Evolutionary conservation across 495 filamentous ascomycete genomes (phyloP).

Genomic region (Entonaema liquescens): DNA sequence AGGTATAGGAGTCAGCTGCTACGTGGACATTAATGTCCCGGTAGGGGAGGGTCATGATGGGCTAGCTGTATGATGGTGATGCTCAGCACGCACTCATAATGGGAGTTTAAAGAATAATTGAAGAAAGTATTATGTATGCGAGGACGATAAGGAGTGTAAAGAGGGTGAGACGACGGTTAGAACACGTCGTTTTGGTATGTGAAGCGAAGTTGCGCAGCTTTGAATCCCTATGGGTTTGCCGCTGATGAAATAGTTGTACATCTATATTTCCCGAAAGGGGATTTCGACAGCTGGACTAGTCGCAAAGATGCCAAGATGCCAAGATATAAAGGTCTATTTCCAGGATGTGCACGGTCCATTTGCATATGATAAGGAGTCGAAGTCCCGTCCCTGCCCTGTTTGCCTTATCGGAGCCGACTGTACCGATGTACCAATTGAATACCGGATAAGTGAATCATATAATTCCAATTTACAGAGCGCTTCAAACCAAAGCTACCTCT

Average conservation of each 20-base stretch:
- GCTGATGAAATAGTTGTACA: constrained; percentile 23
- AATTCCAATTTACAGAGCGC: no score
- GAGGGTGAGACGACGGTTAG: constrained; percentile 32
- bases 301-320: constrained; percentile 3
- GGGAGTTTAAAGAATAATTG: neutral
- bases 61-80: constrained; percentile 21
- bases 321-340: neutral
- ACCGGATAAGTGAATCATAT: no score
- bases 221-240: constrained; percentile 12
- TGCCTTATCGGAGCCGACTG: neutral
- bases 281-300: constrained; percentile 22
- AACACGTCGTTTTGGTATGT: constrained; percentile 27
- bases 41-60: constrained; percentile 75
- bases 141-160: constrained; percentile 10
- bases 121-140: constrained; percentile 1
- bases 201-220: constrained; percentile 28
- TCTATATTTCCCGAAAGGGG: constrained; percentile 24
- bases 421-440: no score
- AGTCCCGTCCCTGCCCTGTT: neutral
- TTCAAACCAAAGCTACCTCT: no score
- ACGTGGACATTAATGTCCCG: constrained; percentile 96
- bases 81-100: constrained; percentile 39
- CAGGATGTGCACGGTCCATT: neutral
- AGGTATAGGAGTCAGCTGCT: constrained; percentile 91
- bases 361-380: neutral